Percentiles rank a stretch among this genome's conserved stretches.
phyloP scores from a whole-genome alignment of 2,329 filamentous ascomycete species.

The Verticillium nonalfalfae region DNA sequence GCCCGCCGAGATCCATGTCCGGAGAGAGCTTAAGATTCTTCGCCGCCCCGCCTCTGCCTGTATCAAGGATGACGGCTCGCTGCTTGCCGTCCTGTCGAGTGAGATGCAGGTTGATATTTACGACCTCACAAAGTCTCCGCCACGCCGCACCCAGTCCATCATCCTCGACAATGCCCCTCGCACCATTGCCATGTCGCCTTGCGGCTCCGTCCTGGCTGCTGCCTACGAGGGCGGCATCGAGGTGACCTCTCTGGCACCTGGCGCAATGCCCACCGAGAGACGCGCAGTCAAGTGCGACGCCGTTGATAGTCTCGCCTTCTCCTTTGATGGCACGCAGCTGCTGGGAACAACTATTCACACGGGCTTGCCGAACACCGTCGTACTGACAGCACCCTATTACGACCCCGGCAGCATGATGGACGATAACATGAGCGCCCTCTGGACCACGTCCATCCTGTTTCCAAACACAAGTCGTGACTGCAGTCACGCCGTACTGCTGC shows the following conservation, averaged over 20 bases:
- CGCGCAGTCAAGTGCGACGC: conserved; percentile 73
- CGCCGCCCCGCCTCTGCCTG: conserved; percentile 70
- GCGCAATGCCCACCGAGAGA: conserved; percentile 58
- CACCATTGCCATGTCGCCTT: conserved; percentile 74
- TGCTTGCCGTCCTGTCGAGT: conserved; percentile 73
- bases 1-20: conserved; percentile 52
- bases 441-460: conserved; percentile 82
- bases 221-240: conserved; percentile 88
- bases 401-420: conserved; percentile 62
- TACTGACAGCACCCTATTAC: conserved; percentile 75
- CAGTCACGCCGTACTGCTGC: conserved; percentile 68
- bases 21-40: conserved; percentile 73
- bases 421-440: conserved; percentile 66
- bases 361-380: conserved; percentile 62
- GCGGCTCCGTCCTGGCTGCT: conserved; percentile 73
- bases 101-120: conserved; percentile 87
- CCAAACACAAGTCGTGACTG: conserved; percentile 75
- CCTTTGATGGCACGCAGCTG: conserved; percentile 70
- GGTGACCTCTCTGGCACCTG: conserved; percentile 66
- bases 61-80: conserved; percentile 69
- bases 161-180: conserved; percentile 72
- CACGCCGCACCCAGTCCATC: conserved; percentile 66
- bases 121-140: conserved; percentile 57
- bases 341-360: conserved; percentile 66
- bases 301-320: conserved; percentile 70